Evolutionary conservation across 306 rosid genomes (phyloP).

Genomic region (Hylodesmum podocarpum): DNA sequence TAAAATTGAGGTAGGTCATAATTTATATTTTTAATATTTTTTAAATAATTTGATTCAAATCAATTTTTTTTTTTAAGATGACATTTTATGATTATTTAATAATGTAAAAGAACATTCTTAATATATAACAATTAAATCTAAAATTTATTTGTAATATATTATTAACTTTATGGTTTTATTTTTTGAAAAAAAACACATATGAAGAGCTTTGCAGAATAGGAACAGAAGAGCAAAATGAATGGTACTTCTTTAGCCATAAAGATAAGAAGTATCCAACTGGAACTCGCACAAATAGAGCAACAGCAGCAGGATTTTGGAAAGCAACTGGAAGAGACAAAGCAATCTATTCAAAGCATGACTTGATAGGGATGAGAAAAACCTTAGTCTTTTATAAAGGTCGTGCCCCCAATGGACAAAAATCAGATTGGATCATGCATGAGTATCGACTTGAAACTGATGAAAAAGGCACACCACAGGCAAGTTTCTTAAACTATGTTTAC

Average conservation of each 20-base stretch:
- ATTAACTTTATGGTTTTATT: not conserved
- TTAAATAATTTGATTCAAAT: too few species aligned
- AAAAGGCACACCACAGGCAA: conserved; percentile 86
- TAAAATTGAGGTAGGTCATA: too few species aligned
- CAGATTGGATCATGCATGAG: conserved; percentile 99
- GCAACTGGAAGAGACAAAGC: conserved; percentile 98
- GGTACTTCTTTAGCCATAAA: conserved; percentile 93
- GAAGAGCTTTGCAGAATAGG: conserved; percentile 87
- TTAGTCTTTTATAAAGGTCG: conserved; percentile 89
- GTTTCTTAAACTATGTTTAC: conserved; percentile 1
- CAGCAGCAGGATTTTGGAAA: conserved; percentile 95
- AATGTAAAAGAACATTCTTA: too few species aligned
- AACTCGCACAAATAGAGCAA: conserved; percentile 92
- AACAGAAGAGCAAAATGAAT: conserved; percentile 80
- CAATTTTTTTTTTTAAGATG: too few species aligned
- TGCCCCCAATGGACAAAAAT: conserved; percentile 95
- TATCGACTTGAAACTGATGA: conserved; percentile 88
- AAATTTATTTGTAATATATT: not conserved
- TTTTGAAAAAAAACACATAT: not conserved
- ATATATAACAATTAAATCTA: too few species aligned
- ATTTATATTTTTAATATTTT: too few species aligned
- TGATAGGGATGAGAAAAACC: conserved; percentile 94
- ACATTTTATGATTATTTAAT: too few species aligned
- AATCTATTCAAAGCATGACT: conserved; percentile 79
- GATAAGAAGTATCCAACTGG: conserved; percentile 98